These are phyloP conservation scores for Tetrapyrgos nigripes DNA, from an alignment of 1,284 basidiomycete species.

Conservation along the genomic window DNA sequence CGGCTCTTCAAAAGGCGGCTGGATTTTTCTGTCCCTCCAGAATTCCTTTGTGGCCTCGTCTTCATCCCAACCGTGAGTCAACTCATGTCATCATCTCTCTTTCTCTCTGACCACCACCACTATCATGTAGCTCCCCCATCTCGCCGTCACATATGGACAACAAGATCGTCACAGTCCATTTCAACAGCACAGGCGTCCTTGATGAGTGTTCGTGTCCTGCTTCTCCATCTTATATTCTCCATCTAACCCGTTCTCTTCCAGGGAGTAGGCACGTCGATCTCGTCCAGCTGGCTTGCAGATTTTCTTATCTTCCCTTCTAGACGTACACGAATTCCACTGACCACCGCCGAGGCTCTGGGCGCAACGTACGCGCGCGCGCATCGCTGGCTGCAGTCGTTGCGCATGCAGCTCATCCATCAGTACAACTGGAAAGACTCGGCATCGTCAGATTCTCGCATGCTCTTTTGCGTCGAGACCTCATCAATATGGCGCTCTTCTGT, in stretches of 20 bases:
- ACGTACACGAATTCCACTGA: conserved; percentile 77
- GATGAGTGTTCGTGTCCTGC: not conserved
- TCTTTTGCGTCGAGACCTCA: conserved; percentile 77
- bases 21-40: conserved; percentile 28
- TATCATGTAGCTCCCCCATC: not conserved
- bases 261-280: not conserved
- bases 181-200: not conserved
- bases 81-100: not conserved
- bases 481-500: conserved; percentile 77
- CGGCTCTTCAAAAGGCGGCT: no score
- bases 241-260: no score
- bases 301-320: conserved; percentile 22
- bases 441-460: conserved; percentile 68
- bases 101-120: not conserved
- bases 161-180: not conserved
- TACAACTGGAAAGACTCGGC: conserved; percentile 71
- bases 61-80: not conserved
- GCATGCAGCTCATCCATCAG: conserved; percentile 64
- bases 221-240: no score
- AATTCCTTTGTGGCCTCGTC: not conserved
- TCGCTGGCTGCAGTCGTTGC: conserved; percentile 70
- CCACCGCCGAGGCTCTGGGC: conserved; percentile 79
- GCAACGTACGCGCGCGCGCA: conserved; percentile 80
- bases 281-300: not conserved
- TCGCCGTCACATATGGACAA: not conserved